A percentile compares a stretch with the other conserved stretches of the same genome.
Evolutionary conservation across 495 filamentous ascomycete genomes (phyloP).

Genomic region (Penicillium desertorum): DNA sequence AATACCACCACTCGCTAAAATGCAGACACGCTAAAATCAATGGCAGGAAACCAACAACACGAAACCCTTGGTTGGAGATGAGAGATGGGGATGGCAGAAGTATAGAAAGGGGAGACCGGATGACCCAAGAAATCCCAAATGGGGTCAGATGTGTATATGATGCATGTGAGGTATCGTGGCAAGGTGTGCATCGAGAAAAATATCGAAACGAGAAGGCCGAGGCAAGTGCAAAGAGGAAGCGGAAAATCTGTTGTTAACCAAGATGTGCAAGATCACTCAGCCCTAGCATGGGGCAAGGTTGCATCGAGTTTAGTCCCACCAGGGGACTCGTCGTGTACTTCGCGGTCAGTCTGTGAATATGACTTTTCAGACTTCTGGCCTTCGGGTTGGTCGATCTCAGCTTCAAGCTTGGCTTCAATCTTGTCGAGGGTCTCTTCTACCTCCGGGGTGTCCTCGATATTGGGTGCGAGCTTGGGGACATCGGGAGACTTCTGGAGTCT

Average conservation of each 20-base stretch:
- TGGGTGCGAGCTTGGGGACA: neutral
- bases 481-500: neutral
- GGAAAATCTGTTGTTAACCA: neutral
- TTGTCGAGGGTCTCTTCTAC: slow-evolving; percentile 11
- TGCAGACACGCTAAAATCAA: slow-evolving; percentile 16
- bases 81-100: neutral
- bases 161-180: slow-evolving; percentile 4
- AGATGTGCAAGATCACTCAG: neutral
- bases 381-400: neutral
- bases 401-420: slow-evolving; percentile 4
- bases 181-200: slow-evolving; percentile 5
- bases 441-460: slow-evolving; percentile 4
- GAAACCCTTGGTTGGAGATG: neutral
- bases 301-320: neutral
- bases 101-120: neutral
- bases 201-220: neutral
- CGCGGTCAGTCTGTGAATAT: slow-evolving; percentile 1
- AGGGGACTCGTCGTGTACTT: slow-evolving; percentile 1
- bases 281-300: slow-evolving; percentile 7
- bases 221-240: neutral
- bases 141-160: slow-evolving; percentile 2
- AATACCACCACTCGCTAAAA: slow-evolving; percentile 10
- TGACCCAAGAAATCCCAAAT: neutral
- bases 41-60: neutral
- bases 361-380: neutral